These are phyloP conservation scores for Podosphaera aphanis DNA, from an alignment of 2,329 filamentous ascomycete species.

Conservation along the genomic window DNA sequence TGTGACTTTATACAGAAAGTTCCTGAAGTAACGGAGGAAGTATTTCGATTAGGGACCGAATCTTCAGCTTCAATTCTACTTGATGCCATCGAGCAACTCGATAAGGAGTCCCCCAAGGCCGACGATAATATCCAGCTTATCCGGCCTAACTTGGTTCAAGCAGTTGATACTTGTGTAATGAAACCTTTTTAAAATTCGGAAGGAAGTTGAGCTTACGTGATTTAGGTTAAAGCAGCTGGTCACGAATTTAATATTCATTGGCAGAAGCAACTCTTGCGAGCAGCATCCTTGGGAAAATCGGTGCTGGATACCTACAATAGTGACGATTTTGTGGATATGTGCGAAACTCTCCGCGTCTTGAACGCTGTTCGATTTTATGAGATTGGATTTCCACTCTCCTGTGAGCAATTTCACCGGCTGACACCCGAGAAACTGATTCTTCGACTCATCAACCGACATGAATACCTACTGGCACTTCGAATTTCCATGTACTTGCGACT, in stretches of 20 bases:
- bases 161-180: slow-evolving; percentile 60
- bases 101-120: slow-evolving; percentile 84
- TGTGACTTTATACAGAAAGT: slow-evolving; percentile 96
- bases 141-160: slow-evolving; percentile 63
- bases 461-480: slow-evolving; percentile 74
- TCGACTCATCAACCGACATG: slow-evolving; percentile 65
- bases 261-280: slow-evolving; percentile 91
- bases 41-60: slow-evolving; percentile 71
- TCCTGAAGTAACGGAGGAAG: slow-evolving; percentile 62
- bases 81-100: slow-evolving; percentile 75
- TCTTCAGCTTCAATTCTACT: slow-evolving; percentile 80
- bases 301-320: slow-evolving; percentile 94
- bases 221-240: slow-evolving; percentile 55
- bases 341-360: slow-evolving; percentile 72
- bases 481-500: slow-evolving; percentile 72
- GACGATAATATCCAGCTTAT: slow-evolving; percentile 97
- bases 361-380: slow-evolving; percentile 85
- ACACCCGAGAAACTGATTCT: slow-evolving; percentile 74
- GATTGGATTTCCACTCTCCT: slow-evolving; percentile 71
- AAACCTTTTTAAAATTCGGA: no score
- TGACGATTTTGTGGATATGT: slow-evolving; percentile 97
- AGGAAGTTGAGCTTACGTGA: slow-evolving; percentile 4
- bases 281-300: slow-evolving; percentile 91
- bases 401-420: slow-evolving; percentile 78
- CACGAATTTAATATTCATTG: slow-evolving; percentile 76